These are phyloP conservation scores for Effrenium voratum DNA, from an alignment of 73 alveolate genomes.

Conservation along the genomic window DNA sequence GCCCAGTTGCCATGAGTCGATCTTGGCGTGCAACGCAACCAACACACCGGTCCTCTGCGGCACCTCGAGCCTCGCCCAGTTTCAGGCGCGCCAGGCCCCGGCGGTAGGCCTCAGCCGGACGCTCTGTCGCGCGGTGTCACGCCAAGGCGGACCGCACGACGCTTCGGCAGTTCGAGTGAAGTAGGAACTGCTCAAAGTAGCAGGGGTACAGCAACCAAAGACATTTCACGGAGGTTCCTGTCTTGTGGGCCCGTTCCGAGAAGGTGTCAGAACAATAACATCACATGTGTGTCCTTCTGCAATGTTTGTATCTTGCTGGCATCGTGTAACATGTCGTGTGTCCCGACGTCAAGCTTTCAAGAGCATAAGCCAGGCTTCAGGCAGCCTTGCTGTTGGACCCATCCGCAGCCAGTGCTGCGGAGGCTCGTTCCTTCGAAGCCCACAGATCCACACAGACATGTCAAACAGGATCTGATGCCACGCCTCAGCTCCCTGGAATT, in stretches of 20 bases:
- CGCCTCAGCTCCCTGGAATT: conserved; percentile 75
- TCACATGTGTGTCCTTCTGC: too few species aligned
- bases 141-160: too few species aligned
- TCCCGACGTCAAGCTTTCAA: too few species aligned
- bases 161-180: too few species aligned
- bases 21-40: neutral
- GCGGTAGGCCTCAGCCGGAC: conserved; percentile 21
- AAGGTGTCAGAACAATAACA: too few species aligned
- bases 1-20: neutral
- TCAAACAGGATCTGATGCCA: neutral
- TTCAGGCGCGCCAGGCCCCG: conserved; percentile 88
- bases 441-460: neutral
- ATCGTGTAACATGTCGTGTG: too few species aligned
- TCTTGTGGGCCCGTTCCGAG: too few species aligned
- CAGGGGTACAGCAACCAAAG: too few species aligned
- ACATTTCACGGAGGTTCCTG: too few species aligned
- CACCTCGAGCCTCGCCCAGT: conserved; percentile 76
- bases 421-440: conserved; percentile 39
- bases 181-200: too few species aligned
- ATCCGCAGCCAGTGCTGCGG: conserved; percentile 67
- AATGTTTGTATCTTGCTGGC: too few species aligned
- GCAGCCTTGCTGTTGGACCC: conserved; percentile 85
- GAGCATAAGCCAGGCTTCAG: neutral
- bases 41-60: conserved; percentile 11
- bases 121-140: too few species aligned